Base-by-base conservation (phyloP, 2,329 filamentous ascomycete species). In the Fusarium torreyae region DNA sequence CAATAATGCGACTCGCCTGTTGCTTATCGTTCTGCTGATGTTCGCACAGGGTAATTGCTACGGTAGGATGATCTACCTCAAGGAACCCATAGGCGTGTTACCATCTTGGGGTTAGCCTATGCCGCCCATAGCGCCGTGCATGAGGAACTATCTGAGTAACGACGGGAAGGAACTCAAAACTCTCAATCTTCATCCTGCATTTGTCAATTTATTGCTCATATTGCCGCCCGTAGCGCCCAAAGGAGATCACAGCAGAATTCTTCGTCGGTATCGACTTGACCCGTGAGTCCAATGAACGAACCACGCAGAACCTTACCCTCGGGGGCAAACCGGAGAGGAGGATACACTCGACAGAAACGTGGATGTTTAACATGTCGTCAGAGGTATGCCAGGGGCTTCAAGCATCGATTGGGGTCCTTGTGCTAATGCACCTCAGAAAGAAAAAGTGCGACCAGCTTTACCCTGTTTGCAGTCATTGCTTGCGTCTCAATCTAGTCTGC, bases 361-460 rank as follows among this genome's bases (percentile, higher is more conserved):
- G 69, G 66, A 20, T 74, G 72, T 43, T 28, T 66, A 28, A 74
- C 71, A 10, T 74, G 66, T n/a, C 63, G 70, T 31, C 59, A 63
- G 38, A 59, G 66, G 66, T 56, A 39, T 39, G 34, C 17, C 18
- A 7, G 28, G 24, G 24, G 14, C 7, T 38, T 17, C 26, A 44
- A 22, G n/a, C n/a, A 31, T 43, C 50, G 13, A 7, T n/a, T 22
- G 20, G 15, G 15, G 14, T 11, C 24, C 4, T 4, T 24, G 13
- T 33, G 15, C 38, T 53, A n/a, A 44, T 44, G 10, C 9, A 14
- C 5, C n/a, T 6, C 36, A 52, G 24, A n/a, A 53, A 52, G 36
- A 44, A 52, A 26, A 52, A 44, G 40, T 52, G 36, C 20, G 49
- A 44, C 22, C 36, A 52, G 26, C 13, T 52, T 8, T 52, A 24